Evolutionary conservation across 2,329 filamentous ascomycete species (phyloP).

Genomic region (Daldinia eschscholtzii): DNA sequence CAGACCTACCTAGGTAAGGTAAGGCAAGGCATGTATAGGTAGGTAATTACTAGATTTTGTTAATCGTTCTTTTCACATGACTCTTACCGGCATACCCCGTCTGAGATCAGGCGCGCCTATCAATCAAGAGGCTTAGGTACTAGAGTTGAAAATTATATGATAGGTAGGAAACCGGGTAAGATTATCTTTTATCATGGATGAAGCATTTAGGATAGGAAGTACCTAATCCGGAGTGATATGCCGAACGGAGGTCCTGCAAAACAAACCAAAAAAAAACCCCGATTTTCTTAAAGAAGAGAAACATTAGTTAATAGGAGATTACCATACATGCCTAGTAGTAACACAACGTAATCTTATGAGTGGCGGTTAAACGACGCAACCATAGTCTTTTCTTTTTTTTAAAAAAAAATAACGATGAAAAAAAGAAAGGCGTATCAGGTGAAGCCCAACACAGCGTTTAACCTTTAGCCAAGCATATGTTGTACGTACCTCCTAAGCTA

Average conservation of each 20-base stretch:
- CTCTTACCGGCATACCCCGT: slow-evolving; percentile 33
- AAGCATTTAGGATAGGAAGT: not conserved
- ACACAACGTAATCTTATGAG: slow-evolving; percentile 38
- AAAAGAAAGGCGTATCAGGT: slow-evolving; percentile 35
- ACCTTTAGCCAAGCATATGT: not conserved
- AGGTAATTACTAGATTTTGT: slow-evolving; percentile 1
- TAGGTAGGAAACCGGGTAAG: not conserved
- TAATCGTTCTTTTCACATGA: slow-evolving; percentile 28
- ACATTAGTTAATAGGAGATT: slow-evolving; percentile 17
- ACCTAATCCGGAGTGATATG: not conserved
- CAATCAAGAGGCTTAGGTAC: slow-evolving; percentile 20
- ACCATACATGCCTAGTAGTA: slow-evolving; percentile 29
- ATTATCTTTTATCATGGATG: not conserved
- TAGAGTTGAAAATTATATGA: slow-evolving; percentile 9
- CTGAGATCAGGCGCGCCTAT: slow-evolving; percentile 34
- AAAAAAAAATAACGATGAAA: no score
- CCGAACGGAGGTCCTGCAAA: not conserved
- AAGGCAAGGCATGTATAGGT: no score
- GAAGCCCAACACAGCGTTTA: slow-evolving; percentile 19
- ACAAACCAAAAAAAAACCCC: no score
- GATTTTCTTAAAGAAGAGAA: not conserved
- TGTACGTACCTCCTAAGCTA: not conserved
- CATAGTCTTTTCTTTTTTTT: slow-evolving; percentile 2
- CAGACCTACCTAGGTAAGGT: slow-evolving; percentile 14
- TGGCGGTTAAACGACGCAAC: slow-evolving; percentile 45